Percentiles rank a stretch among this genome's conserved stretches.
Evolutionary conservation across 306 rosid genomes (phyloP).

Genomic region (Prunus kanzakura): DNA sequence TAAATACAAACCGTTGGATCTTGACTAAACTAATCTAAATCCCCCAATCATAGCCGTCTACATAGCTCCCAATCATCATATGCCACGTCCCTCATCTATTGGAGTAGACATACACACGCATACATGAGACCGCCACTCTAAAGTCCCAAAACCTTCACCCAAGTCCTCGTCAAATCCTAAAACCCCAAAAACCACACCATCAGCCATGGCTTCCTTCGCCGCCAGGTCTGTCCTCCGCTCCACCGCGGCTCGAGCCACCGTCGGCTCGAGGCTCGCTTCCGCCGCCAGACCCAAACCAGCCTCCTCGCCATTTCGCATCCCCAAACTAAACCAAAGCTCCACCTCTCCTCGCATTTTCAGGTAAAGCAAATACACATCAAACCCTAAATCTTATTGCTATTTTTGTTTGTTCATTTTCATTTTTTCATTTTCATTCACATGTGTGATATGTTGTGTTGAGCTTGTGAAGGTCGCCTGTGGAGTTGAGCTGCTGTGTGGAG

Average conservation of each 20-base stretch:
- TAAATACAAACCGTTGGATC: not conserved
- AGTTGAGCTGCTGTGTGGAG: constrained; percentile 75
- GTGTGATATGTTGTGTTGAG: not conserved
- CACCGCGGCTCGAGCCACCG: constrained; percentile 41
- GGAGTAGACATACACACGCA: not conserved
- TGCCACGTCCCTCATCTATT: not conserved
- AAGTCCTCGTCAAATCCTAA: not conserved
- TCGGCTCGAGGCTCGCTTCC: constrained; percentile 36
- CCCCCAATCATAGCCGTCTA: not conserved
- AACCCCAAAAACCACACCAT: not conserved
- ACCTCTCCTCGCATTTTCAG: constrained; percentile 60
- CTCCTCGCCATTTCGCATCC: constrained; percentile 42
- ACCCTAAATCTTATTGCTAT: not conserved
- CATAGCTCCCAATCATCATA: not conserved
- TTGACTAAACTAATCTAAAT: not conserved
- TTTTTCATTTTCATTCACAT: not conserved
- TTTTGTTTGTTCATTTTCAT: not conserved
- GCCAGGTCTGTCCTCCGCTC: constrained; percentile 82
- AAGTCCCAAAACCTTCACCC: constrained; percentile 30
- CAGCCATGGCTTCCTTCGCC: constrained; percentile 60
- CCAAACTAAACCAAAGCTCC: constrained; percentile 52
- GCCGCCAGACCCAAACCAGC: constrained; percentile 49
- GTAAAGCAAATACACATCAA: constrained; percentile 25
- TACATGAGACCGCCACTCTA: not conserved
- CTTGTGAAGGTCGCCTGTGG: constrained; percentile 61